phyloP scores from a whole-genome alignment of 2,329 filamentous ascomycete species.

The Epichloe sibirici region DNA sequence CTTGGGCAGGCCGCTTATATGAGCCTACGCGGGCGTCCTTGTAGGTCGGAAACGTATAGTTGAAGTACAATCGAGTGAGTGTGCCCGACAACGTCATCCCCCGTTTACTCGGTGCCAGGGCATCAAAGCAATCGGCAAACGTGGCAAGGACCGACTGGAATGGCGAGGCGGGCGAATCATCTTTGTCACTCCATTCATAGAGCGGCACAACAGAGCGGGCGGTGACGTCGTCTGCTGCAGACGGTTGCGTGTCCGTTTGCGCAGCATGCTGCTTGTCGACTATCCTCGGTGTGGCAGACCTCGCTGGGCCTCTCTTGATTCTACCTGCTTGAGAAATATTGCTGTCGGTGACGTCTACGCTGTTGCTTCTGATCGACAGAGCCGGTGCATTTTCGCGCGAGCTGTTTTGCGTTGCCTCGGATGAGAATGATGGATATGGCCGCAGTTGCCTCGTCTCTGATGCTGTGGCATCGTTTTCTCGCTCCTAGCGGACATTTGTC shows the following conservation, averaged over 20 bases:
- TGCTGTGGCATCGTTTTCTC: slow-evolving; percentile 13
- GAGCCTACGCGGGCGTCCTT: slow-evolving; percentile 14
- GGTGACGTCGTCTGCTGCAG: neutral
- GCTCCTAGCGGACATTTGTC: slow-evolving; percentile 11
- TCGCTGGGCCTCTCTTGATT: neutral
- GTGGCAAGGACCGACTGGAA: slow-evolving; percentile 18
- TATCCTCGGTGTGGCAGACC: neutral
- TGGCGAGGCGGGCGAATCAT: slow-evolving; percentile 6
- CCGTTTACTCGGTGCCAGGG: slow-evolving; percentile 9
- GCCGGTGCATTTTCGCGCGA: slow-evolving; percentile 7
- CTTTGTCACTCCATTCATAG: neutral
- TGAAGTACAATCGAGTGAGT: slow-evolving; percentile 21
- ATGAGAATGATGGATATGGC: slow-evolving; percentile 6
- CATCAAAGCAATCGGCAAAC: slow-evolving; percentile 12
- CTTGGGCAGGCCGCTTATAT: slow-evolving; percentile 29
- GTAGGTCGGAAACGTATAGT: slow-evolving; percentile 19
- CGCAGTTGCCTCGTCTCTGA: slow-evolving; percentile 11
- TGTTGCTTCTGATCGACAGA: slow-evolving; percentile 6
- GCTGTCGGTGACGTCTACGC: slow-evolving; percentile 5
- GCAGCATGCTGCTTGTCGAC: neutral
- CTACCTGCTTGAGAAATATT: neutral
- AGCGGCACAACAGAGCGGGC: neutral
- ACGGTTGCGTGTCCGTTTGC: neutral
- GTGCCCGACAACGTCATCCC: slow-evolving; percentile 12
- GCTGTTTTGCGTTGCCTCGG: slow-evolving; percentile 9